Base-by-base conservation (phyloP, 768 basidiomycete species). In the Postia placenta region DNA sequence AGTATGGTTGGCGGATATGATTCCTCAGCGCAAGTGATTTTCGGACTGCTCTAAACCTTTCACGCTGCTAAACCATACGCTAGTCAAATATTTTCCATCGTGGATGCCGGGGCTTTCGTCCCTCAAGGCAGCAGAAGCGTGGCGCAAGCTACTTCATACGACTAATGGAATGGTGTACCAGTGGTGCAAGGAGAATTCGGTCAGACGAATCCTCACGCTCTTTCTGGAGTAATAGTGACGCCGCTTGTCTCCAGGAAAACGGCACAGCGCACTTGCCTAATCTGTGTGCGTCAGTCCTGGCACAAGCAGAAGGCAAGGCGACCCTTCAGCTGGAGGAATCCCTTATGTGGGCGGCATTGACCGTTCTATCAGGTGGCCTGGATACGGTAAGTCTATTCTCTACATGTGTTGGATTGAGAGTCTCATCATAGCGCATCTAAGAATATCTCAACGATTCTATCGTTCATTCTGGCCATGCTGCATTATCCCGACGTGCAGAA, bases 401-500 rank as follows among this genome's bases (percentile, higher is more conserved):
- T 20, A 7, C 39, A 9, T 9, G 33, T n/a, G 33, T 9, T 9
- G n/a, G n/a, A 9, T 35, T 9, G n/a, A 9, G n/a, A 9, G 33
- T 9, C 33, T 35, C 11, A 35, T 35, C 17, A 45, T 23, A 45
- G 25, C 25, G 30, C 25, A n/a, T 45, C 43, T 7, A 28, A 15
- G 12, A 3, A 15, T 9, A 11, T 30, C 11, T 22, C 23, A n/a
- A n/a, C n/a, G n/a, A n/a, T n/a, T n/a, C n/a, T n/a, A n/a, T n/a
- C n/a, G n/a, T n/a, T n/a, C n/a, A 15, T 49, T 49, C 41, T 42
- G 42, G 48, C 41, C 9, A 49, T 49, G 48, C 9, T 43, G 5
- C 42, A 42, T 4, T 42, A 49, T 26, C 48, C 48, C 12, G 41
- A 53, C n/a, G 54, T 56, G 2, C 54, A 54, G 41, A 68, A 54